phyloP scores from a whole-genome alignment of 1,284 basidiomycete genomes.

The Marasmius tenuissimus region DNA sequence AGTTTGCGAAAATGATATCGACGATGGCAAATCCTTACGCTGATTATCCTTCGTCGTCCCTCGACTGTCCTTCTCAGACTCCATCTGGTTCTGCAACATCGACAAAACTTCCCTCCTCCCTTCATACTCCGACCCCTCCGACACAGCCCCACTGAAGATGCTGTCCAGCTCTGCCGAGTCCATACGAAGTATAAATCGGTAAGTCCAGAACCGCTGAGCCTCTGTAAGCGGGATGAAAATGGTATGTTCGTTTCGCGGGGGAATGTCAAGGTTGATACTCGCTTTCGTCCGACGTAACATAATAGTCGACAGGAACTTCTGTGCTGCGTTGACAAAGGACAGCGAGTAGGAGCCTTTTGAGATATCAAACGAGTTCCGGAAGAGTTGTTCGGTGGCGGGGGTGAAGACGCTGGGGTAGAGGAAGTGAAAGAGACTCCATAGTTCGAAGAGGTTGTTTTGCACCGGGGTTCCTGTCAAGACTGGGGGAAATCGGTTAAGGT shows the following conservation, averaged over 20 bases:
- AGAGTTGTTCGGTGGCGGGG: conserved; percentile 41
- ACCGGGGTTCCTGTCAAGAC: conserved; percentile 65
- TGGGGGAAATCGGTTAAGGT: conserved; percentile 18
- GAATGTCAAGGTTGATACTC: conserved; percentile 48
- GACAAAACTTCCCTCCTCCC: conserved; percentile 41
- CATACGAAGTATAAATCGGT: conserved; percentile 51
- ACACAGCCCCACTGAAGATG: conserved; percentile 38
- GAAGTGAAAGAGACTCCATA: conserved; percentile 58
- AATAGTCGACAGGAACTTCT: conserved; percentile 46
- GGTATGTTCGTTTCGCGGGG: conserved; percentile 56
- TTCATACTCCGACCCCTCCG: conserved; percentile 25
- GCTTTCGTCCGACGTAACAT: conserved; percentile 66
- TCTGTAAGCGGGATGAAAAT: conserved; percentile 59
- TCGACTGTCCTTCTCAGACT: conserved; percentile 12
- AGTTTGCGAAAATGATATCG: conserved; percentile 2
- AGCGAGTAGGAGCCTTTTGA: conserved; percentile 47
- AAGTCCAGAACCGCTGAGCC: conserved; percentile 63
- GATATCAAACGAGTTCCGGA: conserved; percentile 55
- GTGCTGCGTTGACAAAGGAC: conserved; percentile 45
- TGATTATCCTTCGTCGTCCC: conserved; percentile 19
- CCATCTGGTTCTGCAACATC: conserved; percentile 36
- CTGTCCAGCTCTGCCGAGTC: conserved; percentile 45
- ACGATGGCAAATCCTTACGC: conserved; percentile 13
- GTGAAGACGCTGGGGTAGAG: conserved; percentile 57
- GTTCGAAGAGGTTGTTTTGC: conserved; percentile 62